Base-by-base conservation (phyloP, 2,329 filamentous ascomycete genomes). In the Arthrobotrys megalospora region DNA sequence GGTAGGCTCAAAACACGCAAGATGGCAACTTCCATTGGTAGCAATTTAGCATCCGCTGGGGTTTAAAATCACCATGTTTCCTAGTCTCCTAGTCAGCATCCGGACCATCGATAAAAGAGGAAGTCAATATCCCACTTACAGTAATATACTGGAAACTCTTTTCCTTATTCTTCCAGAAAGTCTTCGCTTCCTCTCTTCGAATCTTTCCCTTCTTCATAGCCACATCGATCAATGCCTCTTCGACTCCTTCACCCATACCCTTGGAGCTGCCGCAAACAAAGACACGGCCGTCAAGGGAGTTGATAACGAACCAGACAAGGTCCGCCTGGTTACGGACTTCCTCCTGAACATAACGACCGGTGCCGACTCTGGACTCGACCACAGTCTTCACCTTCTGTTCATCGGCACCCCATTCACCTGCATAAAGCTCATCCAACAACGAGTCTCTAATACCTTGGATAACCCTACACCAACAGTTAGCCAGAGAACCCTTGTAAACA, bases 291-390 rank as follows among this genome's bases (percentile, higher is more conserved):
- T 99, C 96, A n/a, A 98, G 88, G 1, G 94, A 91, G 84, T 98
- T 98, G 87, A 97, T 92, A 80, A 98, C 94, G 84, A 93, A 97
- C 96, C 96, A 99, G 14, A 98, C 95, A n/a, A 98, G 88, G 83
- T 98, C 96, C 1, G 94, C 93, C 84, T 98, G 96, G 80, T 93
- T 88, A 10, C 89, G 88, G 7, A 99, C 95, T 85, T 98, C 96
- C 82, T 99, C 96, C 83, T 99, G 96, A 1, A 99, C 96, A 83
- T 99, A 99, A 80, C 92, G 91, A 80, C 93, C 93, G 81, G 94
- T 92, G 53, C 92, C 92, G 60, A 87, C 88, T 65, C 90, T 90
- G 81, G 89, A 93, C 84, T 96, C 90, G 10, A 94, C 91, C 0
- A 96, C 92, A 48, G 90, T 91, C 86, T 94, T 94, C 63, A 94